These are phyloP conservation scores for Cylindrodendrum hubeiense DNA, from an alignment of 2,329 filamentous ascomycete species.

Conservation along the genomic window DNA sequence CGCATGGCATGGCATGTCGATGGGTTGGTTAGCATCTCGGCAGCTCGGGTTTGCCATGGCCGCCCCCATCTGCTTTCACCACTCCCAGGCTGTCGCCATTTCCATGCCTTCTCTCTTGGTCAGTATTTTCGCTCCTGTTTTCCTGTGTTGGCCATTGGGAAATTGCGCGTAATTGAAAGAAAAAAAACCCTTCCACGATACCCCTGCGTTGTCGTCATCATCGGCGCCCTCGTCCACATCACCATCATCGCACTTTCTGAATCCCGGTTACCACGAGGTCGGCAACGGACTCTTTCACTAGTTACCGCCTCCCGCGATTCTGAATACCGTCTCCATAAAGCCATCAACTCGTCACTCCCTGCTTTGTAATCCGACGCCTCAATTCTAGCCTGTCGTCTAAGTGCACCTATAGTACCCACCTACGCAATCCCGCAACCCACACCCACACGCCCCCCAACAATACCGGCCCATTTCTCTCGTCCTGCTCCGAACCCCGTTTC, in stretches of 20 bases:
- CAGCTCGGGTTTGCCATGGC: neutral
- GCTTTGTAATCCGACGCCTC: slow-evolving; percentile 27
- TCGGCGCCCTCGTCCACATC: neutral
- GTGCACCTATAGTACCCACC: slow-evolving; percentile 10
- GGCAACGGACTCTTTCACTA: slow-evolving; percentile 3
- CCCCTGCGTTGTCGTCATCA: slow-evolving; percentile 8
- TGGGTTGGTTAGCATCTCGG: slow-evolving; percentile 17
- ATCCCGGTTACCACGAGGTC: slow-evolving; percentile 5
- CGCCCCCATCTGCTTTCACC: neutral
- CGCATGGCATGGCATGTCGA: slow-evolving; percentile 15
- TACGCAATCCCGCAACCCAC: neutral
- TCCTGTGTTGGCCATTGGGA: neutral
- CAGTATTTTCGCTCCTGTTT: neutral
- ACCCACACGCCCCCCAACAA: slow-evolving; percentile 17
- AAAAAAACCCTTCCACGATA: neutral
- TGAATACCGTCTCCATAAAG: slow-evolving; percentile 4
- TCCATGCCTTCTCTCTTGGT: neutral
- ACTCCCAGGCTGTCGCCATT: neutral
- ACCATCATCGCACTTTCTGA: neutral
- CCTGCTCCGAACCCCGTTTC: slow-evolving; percentile 21
- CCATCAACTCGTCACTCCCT: neutral
- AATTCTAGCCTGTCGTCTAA: slow-evolving; percentile 8
- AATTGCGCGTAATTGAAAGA: neutral
- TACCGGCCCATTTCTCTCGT: slow-evolving; percentile 15
- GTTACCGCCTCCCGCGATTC: neutral